These are phyloP conservation scores for Mollisiaceae sp. DNA, from an alignment of 2,329 filamentous ascomycete genomes.

Conservation along the genomic window DNA sequence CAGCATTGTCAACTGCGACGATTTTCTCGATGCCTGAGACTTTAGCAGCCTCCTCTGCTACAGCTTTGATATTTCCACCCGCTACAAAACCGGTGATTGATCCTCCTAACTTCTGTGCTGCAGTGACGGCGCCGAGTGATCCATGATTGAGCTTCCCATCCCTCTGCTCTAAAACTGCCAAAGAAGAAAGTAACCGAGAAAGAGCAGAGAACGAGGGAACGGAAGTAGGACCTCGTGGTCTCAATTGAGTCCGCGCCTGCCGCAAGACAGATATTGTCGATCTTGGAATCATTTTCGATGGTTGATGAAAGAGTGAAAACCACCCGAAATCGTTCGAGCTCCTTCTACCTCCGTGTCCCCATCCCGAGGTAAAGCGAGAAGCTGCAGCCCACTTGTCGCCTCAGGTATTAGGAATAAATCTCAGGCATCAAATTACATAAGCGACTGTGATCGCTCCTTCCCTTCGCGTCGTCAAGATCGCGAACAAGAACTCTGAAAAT, in stretches of 20 bases:
- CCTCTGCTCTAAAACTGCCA: slow-evolving; percentile 91
- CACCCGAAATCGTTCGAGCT: background rate
- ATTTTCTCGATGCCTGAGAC: slow-evolving; percentile 92
- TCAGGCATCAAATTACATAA: no score
- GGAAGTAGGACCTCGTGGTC: slow-evolving; percentile 46
- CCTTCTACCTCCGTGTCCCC: background rate
- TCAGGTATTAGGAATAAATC: background rate
- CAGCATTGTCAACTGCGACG: slow-evolving; percentile 82
- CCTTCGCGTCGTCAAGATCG: background rate
- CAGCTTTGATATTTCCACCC: slow-evolving; percentile 74
- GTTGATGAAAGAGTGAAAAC: slow-evolving; percentile 11
- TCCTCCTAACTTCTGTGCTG: slow-evolving; percentile 85
- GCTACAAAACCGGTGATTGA: slow-evolving; percentile 87
- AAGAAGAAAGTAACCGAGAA: slow-evolving; percentile 78
- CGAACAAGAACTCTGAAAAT: slow-evolving; percentile 24
- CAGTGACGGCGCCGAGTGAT: slow-evolving; percentile 84
- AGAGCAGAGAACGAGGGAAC: slow-evolving; percentile 55
- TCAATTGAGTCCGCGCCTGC: slow-evolving; percentile 48
- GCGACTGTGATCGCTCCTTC: background rate
- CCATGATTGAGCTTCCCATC: slow-evolving; percentile 84
- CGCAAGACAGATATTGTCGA: slow-evolving; percentile 37
- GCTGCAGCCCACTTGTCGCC: background rate
- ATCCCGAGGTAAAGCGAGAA: slow-evolving; percentile 1
- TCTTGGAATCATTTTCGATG: slow-evolving; percentile 42
- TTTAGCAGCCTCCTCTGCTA: slow-evolving; percentile 85